Base-by-base conservation (phyloP, 306 rosid species). In the Dryas alaskensis region DNA sequence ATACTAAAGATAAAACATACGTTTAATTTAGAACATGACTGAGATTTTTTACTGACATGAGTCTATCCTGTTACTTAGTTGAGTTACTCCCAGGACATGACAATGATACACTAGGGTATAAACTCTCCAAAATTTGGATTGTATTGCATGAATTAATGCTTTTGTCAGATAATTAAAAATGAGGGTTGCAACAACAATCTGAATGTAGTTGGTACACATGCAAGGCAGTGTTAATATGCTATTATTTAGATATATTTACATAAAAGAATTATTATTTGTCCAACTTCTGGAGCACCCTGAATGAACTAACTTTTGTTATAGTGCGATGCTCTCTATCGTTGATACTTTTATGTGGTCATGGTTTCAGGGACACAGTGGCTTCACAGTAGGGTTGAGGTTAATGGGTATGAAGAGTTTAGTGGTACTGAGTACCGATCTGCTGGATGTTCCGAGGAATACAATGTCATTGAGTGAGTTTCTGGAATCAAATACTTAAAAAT, bases 391-490 rank as follows among this genome's bases (percentile, higher is more conserved):
- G 73, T 93, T 81, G 92, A 90, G 60, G 71, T 83, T 81, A 77
- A 87, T 73, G 98, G 98, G 51, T 93, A 93, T 62, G 98, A 93
- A 81, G 98, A 93, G 86, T 93, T 77, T 73, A 87, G 98, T 50
- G 97, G 98, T 65, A 81, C 78, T 0, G 98, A 90, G 81, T 89
- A 90, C 84, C 96, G 90, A 12, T 93, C 97, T 74, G 96, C 97
- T 75, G 98, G 98, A 77, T 93, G 97, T 82, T 72, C 96, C 1
- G 98, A 93, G 86, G 98, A 89, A 84, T 93, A 93, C 76, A 65
- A 69, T 65, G 84, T 93, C 65, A 75, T 88, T 25, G 83, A 85
- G 98, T 93, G 81, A 82, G 93, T 86, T 76, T 62, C 61, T 52
- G 43, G 47, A 73, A 53, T 27, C 27, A 53, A 37, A 19, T 63